Evolutionary conservation across 257 asterid species (phyloP).

Genomic region (Leptodermis oblonga): DNA sequence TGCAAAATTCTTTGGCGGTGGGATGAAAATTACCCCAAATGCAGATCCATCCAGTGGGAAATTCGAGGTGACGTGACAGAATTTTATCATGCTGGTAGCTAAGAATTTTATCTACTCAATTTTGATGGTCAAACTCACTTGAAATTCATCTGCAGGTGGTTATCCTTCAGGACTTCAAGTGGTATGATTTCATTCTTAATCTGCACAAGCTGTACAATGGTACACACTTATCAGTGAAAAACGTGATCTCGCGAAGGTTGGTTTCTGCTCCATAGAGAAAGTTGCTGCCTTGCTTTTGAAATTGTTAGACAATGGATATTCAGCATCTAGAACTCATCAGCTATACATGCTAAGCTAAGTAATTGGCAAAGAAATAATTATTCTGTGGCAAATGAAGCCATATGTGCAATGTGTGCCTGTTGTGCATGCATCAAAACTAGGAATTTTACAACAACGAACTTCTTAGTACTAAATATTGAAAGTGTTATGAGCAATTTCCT

Average conservation of each 20-base stretch:
- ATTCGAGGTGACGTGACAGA: slow-evolving; percentile 56
- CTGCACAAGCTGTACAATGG: slow-evolving; percentile 78
- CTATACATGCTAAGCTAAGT: background rate
- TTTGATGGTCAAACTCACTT: slow-evolving; percentile 9
- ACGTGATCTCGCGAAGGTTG: slow-evolving; percentile 77
- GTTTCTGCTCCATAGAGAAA: slow-evolving; percentile 5
- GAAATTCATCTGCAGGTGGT: slow-evolving; percentile 51
- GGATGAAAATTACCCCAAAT: slow-evolving; percentile 90
- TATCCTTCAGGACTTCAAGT: slow-evolving; percentile 77
- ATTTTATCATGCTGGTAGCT: slow-evolving; percentile 5
- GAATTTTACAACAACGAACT: background rate
- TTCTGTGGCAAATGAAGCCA: background rate
- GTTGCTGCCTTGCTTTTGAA: background rate
- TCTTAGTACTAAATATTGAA: background rate
- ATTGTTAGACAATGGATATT: background rate
- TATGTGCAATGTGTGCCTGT: background rate
- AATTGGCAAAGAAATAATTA: background rate
- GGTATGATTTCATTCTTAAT: slow-evolving; percentile 75
- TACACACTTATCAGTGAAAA: slow-evolving; percentile 73
- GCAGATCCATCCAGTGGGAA: slow-evolving; percentile 61
- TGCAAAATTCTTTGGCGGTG: slow-evolving; percentile 92
- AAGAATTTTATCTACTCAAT: background rate
- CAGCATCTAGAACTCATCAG: background rate
- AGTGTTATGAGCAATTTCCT: background rate
- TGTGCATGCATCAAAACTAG: background rate